These are phyloP conservation scores for Calcarisporium arbuscula DNA, from an alignment of 2,329 filamentous ascomycete species.

Conservation along the genomic window DNA sequence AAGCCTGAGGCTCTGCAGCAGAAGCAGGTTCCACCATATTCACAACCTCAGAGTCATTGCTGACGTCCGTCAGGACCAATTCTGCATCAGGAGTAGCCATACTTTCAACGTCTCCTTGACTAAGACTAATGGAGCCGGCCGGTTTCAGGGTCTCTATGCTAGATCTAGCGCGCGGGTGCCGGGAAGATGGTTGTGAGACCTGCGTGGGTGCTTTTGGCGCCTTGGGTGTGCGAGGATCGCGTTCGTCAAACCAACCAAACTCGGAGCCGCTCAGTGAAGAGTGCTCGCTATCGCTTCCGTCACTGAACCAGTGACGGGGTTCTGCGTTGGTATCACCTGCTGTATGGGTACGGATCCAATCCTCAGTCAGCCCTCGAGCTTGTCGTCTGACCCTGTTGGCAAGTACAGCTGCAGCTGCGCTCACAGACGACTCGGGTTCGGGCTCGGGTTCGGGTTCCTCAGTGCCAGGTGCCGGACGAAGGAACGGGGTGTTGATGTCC, in stretches of 20 bases:
- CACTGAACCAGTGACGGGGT: conserved; percentile 76
- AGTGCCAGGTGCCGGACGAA: conserved; percentile 48
- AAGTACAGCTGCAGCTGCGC: conserved; percentile 55
- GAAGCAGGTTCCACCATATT: no score
- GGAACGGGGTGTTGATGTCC: conserved; percentile 55
- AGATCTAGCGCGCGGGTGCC: conserved; percentile 40
- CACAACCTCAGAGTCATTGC: neutral
- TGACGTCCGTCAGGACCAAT: conserved; percentile 11
- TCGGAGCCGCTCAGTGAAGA: conserved; percentile 66
- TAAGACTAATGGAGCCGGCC: conserved; percentile 19
- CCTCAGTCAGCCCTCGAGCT: conserved; percentile 63
- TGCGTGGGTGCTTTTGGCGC: conserved; percentile 21
- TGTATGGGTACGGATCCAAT: conserved; percentile 84
- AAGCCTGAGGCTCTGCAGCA: no score
- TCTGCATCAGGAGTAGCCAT: conserved; percentile 26
- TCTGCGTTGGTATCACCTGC: conserved; percentile 63
- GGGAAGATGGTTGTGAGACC: conserved; percentile 20
- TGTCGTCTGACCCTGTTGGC: conserved; percentile 56
- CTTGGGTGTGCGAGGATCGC: conserved; percentile 41
- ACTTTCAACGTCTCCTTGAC: conserved; percentile 21
- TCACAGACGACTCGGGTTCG: conserved; percentile 28
- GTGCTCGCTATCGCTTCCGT: conserved; percentile 63
- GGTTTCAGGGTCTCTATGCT: conserved; percentile 51
- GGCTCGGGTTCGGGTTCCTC: conserved; percentile 14
- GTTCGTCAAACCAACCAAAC: conserved; percentile 46